Evolutionary conservation across 2,329 filamentous ascomycete genomes (phyloP), one percentile per base, ranked within the genome.

Genomic region (Trichoderma lentiforme): DNA sequence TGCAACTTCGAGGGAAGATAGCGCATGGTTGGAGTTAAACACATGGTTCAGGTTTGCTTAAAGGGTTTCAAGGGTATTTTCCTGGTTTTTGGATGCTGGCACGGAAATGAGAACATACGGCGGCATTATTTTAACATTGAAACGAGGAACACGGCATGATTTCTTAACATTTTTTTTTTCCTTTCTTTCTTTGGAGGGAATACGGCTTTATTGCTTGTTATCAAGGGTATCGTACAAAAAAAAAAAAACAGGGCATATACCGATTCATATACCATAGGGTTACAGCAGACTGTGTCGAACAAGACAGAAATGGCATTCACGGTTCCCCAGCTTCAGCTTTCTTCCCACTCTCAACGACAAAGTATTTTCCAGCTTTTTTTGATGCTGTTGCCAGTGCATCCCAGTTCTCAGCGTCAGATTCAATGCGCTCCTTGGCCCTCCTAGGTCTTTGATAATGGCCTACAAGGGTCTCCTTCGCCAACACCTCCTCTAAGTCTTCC

Each of bases 311-410:
- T 3, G 15, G 4, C 11, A 12, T 11, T 71, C 61, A 74, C 70
- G 68, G 56, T 18, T 62, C 71, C 11, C 71, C 71, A 34, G 63
- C 76, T 51, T 75, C 74, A 24, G 77, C 74, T 71, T 81, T 80
- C 74, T 85, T 86, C 39, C 85, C 86, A 75, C 87, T 90, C 74
- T 93, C 88, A 2, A 96, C 93, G 8, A 95, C 89, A 76, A 97
- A 95, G 77, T 91, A 97, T 74, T 86, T 88, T 15, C 92, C 93
- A 5, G 87, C 87, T 69, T 85, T 93, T 76, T 87, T 89, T 18
- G 87, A 84, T 0, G 93, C 92, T 69, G 87, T 87, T 1, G 85
- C 86, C 62, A 96, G 80, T 0, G 91, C 89, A 83, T 96, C 87
- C 89, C 93, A 95, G 73, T 89, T 83, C 81, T 92, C 89, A 1